Evolutionary conservation across 2,329 filamentous ascomycete species (phyloP).

Genomic region (Nothophoma quercina): DNA sequence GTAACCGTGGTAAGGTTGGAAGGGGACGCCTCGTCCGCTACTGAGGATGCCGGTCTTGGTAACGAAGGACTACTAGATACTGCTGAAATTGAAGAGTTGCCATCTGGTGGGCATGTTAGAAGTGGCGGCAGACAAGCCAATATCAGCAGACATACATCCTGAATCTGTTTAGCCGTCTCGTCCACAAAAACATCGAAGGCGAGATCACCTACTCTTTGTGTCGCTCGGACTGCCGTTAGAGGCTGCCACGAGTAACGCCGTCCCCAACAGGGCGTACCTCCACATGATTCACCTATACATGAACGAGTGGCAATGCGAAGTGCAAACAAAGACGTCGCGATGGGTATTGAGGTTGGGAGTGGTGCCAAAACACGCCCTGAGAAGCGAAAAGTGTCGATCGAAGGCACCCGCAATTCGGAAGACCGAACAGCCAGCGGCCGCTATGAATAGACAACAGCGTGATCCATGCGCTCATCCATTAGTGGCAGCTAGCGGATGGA

Average conservation of each 20-base stretch:
- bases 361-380: constrained; percentile 13
- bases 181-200: background rate
- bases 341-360: constrained; percentile 1
- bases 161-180: background rate
- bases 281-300: constrained; percentile 32
- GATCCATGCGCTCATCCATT: constrained; percentile 34
- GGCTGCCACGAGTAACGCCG: constrained; percentile 23
- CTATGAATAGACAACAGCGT: constrained; percentile 34
- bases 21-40: constrained; percentile 4
- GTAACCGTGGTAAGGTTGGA: background rate
- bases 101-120: constrained; percentile 14
- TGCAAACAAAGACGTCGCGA: constrained; percentile 21
- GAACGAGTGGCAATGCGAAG: constrained; percentile 20
- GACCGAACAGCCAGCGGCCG: constrained; percentile 16
- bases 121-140: background rate
- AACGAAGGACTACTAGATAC: constrained; percentile 1
- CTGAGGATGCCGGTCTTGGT: background rate
- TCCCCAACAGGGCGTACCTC: constrained; percentile 26
- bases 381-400: constrained; percentile 9
- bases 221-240: constrained; percentile 16
- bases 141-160: constrained; percentile 28
- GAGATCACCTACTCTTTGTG: constrained; percentile 29
- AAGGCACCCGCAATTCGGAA: constrained; percentile 5
- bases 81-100: constrained; percentile 11
- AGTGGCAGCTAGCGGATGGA: constrained; percentile 25